Evolutionary conservation across 2,329 filamentous ascomycete genomes (phyloP).

Genomic region (Pyrenophora teres): DNA sequence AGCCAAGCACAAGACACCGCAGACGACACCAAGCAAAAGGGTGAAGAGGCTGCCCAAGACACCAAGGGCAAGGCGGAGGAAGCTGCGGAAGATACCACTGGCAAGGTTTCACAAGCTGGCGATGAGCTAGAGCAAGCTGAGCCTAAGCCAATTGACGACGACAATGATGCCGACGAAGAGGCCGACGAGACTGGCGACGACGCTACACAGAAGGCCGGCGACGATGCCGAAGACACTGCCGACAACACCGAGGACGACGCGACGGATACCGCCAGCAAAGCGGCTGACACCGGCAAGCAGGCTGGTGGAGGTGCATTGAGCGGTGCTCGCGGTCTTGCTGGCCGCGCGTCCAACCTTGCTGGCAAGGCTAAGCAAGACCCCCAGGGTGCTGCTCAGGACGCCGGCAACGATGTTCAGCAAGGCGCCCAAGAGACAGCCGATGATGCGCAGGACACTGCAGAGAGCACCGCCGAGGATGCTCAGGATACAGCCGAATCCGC

Average conservation of each 20-base stretch:
- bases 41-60: slow-evolving; percentile 41
- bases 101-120: slow-evolving; percentile 55
- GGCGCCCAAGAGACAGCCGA: slow-evolving; percentile 39
- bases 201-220: slow-evolving; percentile 52
- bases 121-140: slow-evolving; percentile 53
- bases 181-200: slow-evolving; percentile 41
- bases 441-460: slow-evolving; percentile 39
- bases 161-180: slow-evolving; percentile 38
- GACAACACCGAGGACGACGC: slow-evolving; percentile 50
- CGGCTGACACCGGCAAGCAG: slow-evolving; percentile 43
- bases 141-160: slow-evolving; percentile 53
- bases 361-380: slow-evolving; percentile 50
- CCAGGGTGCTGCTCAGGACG: slow-evolving; percentile 45
- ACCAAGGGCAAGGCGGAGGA: slow-evolving; percentile 44
- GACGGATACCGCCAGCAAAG: slow-evolving; percentile 41
- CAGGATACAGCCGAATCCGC: slow-evolving; percentile 37
- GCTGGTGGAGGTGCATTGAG: slow-evolving; percentile 48
- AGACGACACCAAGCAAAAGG: slow-evolving; percentile 41
- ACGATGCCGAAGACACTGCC: slow-evolving; percentile 48
- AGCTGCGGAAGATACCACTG: slow-evolving; percentile 46
- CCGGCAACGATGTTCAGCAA: slow-evolving; percentile 43
- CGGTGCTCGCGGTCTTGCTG: slow-evolving; percentile 54
- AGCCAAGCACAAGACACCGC: slow-evolving; percentile 48
- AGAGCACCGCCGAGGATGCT: slow-evolving; percentile 41
- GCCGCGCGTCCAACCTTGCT: slow-evolving; percentile 53